A percentile compares a stretch with the other conserved stretches of the same genome.
phyloP scores from a whole-genome alignment of 345 rosid species.

The Aegle marmelos region DNA sequence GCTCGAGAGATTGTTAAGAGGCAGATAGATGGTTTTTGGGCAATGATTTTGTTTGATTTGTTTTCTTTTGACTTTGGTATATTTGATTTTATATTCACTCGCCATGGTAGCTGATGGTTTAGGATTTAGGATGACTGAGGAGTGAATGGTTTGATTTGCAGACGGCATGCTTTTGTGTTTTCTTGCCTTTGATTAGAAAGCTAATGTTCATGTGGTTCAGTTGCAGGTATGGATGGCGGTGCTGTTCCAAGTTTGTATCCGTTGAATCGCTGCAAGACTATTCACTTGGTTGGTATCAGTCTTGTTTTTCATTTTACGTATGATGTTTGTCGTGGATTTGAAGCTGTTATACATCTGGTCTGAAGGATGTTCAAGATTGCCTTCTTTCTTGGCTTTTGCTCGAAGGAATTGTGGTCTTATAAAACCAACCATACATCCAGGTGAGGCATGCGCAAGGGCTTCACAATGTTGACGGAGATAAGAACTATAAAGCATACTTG shows the following conservation, averaged over 20 bases:
- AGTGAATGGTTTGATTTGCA: background rate
- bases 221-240: conserved; percentile 72
- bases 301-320: conserved; percentile 24
- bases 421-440: conserved; percentile 55
- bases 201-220: conserved; percentile 11
- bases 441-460: conserved; percentile 99
- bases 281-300: conserved; percentile 73
- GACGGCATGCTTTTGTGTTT: background rate
- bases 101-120: background rate
- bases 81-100: background rate
- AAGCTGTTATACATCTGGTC: conserved; percentile 42
- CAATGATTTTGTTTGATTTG: background rate
- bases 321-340: conserved; percentile 26
- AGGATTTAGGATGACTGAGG: background rate
- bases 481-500: conserved; percentile 80
- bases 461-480: conserved; percentile 96
- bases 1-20: background rate
- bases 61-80: background rate
- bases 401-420: conserved; percentile 46
- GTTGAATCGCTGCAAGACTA: conserved; percentile 87
- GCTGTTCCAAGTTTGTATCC: conserved; percentile 77
- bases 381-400: conserved; percentile 49
- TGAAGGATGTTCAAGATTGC: conserved; percentile 43
- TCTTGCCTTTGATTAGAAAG: background rate
- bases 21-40: background rate